Conservation (phyloP, 192 early-diverging fungal genomes). For the Geranomyces variabilis region DNA sequence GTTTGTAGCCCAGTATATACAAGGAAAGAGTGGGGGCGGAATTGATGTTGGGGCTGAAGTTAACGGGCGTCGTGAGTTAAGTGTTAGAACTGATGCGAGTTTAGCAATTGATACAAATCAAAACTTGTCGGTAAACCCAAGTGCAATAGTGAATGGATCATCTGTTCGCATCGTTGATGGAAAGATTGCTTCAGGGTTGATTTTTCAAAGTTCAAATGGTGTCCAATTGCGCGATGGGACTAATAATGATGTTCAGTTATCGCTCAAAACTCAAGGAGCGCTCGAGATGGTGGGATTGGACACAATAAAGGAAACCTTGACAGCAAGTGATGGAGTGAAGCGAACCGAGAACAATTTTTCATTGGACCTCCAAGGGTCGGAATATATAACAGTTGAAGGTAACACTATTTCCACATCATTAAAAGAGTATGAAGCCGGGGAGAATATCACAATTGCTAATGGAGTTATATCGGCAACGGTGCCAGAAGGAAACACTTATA, state of each 20-base stretch:
- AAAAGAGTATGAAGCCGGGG: neutral
- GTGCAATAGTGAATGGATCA: neutral
- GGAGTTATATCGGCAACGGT: neutral
- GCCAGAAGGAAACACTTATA: neutral
- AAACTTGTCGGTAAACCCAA: constrained; percentile 1
- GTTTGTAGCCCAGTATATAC: neutral
- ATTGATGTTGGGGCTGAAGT: neutral
- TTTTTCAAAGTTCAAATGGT: neutral
- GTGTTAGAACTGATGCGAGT: constrained; percentile 4
- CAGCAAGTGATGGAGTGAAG: neutral
- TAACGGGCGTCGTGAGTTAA: neutral
- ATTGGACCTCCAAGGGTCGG: neutral
- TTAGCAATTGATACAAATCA: neutral
- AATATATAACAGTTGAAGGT: neutral
- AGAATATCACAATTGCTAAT: neutral
- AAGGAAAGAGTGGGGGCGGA: constrained; percentile 4
- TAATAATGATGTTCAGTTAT: constrained; percentile 2
- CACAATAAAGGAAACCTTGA: neutral
- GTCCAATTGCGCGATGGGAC: neutral
- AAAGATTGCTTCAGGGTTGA: constrained; percentile 9
- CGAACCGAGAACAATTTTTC: no score
- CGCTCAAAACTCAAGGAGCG: neutral
- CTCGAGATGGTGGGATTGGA: constrained; percentile 3
- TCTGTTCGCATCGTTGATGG: neutral
- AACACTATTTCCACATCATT: neutral